phyloP scores from a whole-genome alignment of 805 yeast genomes.

The Schwanniomyces yamadae region DNA sequence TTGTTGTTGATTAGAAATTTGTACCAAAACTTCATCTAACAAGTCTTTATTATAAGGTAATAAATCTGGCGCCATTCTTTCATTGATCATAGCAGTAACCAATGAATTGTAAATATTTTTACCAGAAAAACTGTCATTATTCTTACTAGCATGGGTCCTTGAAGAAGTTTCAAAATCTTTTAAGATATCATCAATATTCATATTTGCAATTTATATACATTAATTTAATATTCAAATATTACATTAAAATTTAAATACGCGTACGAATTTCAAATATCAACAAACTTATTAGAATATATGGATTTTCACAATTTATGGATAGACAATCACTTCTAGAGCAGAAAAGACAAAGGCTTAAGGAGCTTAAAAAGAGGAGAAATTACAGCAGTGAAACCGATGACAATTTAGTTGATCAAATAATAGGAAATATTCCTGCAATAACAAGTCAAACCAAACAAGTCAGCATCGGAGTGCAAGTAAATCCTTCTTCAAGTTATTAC shows the following conservation, averaged over 20 bases:
- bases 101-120: conserved; percentile 43
- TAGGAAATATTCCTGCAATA: conserved; percentile 12
- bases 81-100: conserved; percentile 73
- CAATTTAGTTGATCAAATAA: conserved; percentile 14
- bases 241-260: no score
- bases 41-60: conserved; percentile 67
- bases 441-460: conserved; percentile 9
- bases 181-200: conserved; percentile 68
- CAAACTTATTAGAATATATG: not conserved
- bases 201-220: no score
- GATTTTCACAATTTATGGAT: conserved; percentile 22
- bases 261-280: conserved; percentile 1
- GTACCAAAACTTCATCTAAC: conserved; percentile 53
- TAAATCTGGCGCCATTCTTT: conserved; percentile 85
- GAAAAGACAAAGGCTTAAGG: conserved; percentile 36
- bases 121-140: not conserved
- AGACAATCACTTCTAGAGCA: conserved; percentile 39
- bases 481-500: conserved; percentile 5
- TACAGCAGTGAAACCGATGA: conserved; percentile 30
- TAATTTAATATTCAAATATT: no score
- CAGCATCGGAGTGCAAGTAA: conserved; percentile 30
- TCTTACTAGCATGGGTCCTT: conserved; percentile 15
- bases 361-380: conserved; percentile 20
- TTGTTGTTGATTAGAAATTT: conserved; percentile 71
- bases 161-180: conserved; percentile 53